Base-by-base conservation (phyloP, 768 basidiomycete genomes). In the Russula olivacea region DNA sequence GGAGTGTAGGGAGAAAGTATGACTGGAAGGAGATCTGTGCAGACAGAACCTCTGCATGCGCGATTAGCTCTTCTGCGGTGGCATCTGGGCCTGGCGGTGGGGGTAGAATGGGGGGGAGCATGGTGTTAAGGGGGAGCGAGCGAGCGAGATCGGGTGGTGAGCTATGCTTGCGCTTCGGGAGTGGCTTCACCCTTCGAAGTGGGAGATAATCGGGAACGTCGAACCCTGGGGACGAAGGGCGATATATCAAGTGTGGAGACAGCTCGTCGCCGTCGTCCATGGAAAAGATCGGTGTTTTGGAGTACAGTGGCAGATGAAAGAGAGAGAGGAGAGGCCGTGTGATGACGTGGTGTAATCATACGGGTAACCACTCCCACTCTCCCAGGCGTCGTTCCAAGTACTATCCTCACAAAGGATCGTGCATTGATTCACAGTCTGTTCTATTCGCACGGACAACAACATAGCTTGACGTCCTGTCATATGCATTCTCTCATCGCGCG, bases 161-260 rank as follows among this genome's bases (percentile, higher is more conserved):
- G 64, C 36, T 36, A 1, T 86, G 83, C 65, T 85, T 80, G 67
- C 89, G 82, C 76, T 89, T 90, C 30, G 90, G 89, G 47, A 90
- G 79, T 45, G 90, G 89, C 71, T 89, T 91, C 69, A 90, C 80
- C 66, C 84, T 78, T 68, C 89, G 80, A 57, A 84, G 75, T 43
- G 81, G 73, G 48, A 83, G 81, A 71, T 85, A 81, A 70, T 87
- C 85, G 67, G 85, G 80, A 61, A 79, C 76, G 74, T 87, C 86
- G 76, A 86, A 85, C 5, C 12, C 14, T 43, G 59, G 40, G 47
- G 64, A 65, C 38, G 64, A 65, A 23, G 64, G 56, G 23, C 41
- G 23, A 56, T 65, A 45, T 34, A 47, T 52, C 28, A 65, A 34
- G 51, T 52, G 61, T 38, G 40, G 64, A 53, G 61, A 63, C 52